These are phyloP conservation scores for Thelephora aurantiotincta DNA, from an alignment of 768 basidiomycete species.

Conservation along the genomic window DNA sequence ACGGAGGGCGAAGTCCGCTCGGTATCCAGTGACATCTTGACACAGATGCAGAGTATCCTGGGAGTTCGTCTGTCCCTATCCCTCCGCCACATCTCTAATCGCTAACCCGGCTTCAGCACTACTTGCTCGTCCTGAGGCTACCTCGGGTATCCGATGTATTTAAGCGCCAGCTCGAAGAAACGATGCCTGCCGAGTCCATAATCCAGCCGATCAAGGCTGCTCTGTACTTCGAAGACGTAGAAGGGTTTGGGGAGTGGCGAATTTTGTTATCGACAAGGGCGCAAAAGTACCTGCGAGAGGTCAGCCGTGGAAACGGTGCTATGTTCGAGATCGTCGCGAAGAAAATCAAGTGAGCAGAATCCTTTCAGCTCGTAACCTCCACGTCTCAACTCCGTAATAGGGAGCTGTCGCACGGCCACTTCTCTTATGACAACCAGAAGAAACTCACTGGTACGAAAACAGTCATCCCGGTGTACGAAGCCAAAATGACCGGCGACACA, in stretches of 20 bases:
- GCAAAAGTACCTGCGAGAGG: constrained; percentile 32
- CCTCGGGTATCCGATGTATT: constrained; percentile 1
- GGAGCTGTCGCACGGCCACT: constrained; percentile 55
- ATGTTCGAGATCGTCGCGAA: constrained; percentile 40
- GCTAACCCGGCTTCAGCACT: constrained; percentile 4
- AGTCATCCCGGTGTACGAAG: constrained; percentile 48
- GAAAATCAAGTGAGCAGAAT: constrained; percentile 42
- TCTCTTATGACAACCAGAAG: constrained; percentile 55
- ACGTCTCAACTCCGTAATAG: constrained; percentile 18
- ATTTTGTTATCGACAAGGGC: constrained; percentile 42
- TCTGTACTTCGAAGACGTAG: constrained; percentile 37
- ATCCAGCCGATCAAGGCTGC: constrained; percentile 46
- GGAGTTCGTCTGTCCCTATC: constrained; percentile 12
- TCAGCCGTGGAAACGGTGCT: constrained; percentile 26
- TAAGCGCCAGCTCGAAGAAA: constrained; percentile 6
- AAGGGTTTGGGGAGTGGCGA: constrained; percentile 49
- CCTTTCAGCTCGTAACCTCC: neutral
- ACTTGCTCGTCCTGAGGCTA: constrained; percentile 1
- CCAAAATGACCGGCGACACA: constrained; percentile 36
- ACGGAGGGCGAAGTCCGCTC: constrained; percentile 9
- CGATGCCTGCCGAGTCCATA: constrained; percentile 23
- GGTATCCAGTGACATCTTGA: constrained; percentile 9
- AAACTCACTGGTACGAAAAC: constrained; percentile 26
- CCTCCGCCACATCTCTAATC: neutral
- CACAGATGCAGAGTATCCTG: constrained; percentile 15